phyloP scores from a whole-genome alignment of 805 yeast genomes.

The Saccharomycopsis schoenii region DNA sequence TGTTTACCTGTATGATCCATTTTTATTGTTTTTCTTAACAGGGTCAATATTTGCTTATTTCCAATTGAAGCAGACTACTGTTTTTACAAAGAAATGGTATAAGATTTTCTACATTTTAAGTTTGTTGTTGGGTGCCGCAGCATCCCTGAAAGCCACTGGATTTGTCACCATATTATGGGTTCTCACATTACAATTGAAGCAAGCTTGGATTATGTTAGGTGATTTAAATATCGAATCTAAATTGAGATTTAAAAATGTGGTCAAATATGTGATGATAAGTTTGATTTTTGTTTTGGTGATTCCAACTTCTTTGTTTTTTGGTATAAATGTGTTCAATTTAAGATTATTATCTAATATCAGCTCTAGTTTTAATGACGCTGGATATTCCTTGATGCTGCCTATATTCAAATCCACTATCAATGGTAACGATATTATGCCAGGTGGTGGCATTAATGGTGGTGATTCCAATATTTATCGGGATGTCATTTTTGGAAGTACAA shows the following conservation, averaged over 20 bases:
- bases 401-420: conserved; percentile 13
- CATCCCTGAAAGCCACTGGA: conserved; percentile 67
- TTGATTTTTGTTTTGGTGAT: conserved; percentile 21
- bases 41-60: conserved; percentile 24
- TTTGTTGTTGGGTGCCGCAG: conserved; percentile 41
- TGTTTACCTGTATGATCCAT: conserved; percentile 36
- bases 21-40: conserved; percentile 32
- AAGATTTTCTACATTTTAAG: conserved; percentile 39
- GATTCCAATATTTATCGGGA: conserved; percentile 31
- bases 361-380: conserved; percentile 24
- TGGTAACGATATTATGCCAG: conserved; percentile 33
- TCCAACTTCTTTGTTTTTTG: conserved; percentile 8
- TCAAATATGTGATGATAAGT: conserved; percentile 44
- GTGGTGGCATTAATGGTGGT: conserved; percentile 38
- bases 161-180: conserved; percentile 60
- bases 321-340: conserved; percentile 8
- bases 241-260: conserved; percentile 33
- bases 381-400: conserved; percentile 12
- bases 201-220: conserved; percentile 61
- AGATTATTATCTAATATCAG: conserved; percentile 10
- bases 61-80: conserved; percentile 37
- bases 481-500: conserved; percentile 29
- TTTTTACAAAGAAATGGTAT: conserved; percentile 45
- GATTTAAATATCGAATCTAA: conserved; percentile 43
- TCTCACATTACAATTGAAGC: conserved; percentile 34